phyloP scores from a whole-genome alignment of 352 stramenopile genomes.

The Phytophthora quininea region DNA sequence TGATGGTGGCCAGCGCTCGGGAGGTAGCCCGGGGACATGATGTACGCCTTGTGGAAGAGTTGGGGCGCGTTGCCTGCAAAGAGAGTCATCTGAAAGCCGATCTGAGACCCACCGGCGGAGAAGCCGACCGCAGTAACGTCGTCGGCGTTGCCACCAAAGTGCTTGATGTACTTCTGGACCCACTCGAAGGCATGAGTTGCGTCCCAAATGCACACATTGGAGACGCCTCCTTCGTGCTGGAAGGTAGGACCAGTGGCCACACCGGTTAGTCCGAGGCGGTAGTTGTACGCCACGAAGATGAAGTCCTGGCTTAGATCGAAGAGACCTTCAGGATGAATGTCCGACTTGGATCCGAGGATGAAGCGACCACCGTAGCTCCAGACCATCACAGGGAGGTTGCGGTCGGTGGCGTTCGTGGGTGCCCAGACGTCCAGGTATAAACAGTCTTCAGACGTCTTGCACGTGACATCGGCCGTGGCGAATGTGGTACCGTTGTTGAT shows the following conservation, averaged over 20 bases:
- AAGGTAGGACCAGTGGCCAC: conserved; percentile 26
- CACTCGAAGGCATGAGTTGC: conserved; percentile 38
- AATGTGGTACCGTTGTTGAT: conserved; percentile 35
- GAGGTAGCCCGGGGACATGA: conserved; percentile 29
- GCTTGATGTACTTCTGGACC: conserved; percentile 42
- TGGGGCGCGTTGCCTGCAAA: conserved; percentile 25
- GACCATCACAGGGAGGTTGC: conserved; percentile 40
- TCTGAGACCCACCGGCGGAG: conserved; percentile 28
- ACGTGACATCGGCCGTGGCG: conserved; percentile 26
- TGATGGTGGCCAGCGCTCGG: conserved; percentile 28
- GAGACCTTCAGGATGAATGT: conserved; percentile 23
- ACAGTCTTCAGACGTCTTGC: conserved; percentile 33
- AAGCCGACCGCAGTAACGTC: conserved; percentile 42
- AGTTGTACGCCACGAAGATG: conserved; percentile 44
- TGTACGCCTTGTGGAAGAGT: conserved; percentile 36
- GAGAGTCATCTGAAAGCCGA: conserved; percentile 33
- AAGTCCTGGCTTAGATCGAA: conserved; percentile 35
- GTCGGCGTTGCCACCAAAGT: conserved; percentile 43
- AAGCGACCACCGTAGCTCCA: conserved; percentile 41
- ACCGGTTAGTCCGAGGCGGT: conserved; percentile 36
- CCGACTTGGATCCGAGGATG: conserved; percentile 25
- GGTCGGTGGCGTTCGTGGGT: conserved; percentile 15
- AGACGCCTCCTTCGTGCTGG: conserved; percentile 31
- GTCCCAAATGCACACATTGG: conserved; percentile 35
- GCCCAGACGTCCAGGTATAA: conserved; percentile 45